These are phyloP conservation scores for Penicillium sclerotiorum DNA, from an alignment of 2,329 filamentous ascomycete genomes.

Conservation along the genomic window DNA sequence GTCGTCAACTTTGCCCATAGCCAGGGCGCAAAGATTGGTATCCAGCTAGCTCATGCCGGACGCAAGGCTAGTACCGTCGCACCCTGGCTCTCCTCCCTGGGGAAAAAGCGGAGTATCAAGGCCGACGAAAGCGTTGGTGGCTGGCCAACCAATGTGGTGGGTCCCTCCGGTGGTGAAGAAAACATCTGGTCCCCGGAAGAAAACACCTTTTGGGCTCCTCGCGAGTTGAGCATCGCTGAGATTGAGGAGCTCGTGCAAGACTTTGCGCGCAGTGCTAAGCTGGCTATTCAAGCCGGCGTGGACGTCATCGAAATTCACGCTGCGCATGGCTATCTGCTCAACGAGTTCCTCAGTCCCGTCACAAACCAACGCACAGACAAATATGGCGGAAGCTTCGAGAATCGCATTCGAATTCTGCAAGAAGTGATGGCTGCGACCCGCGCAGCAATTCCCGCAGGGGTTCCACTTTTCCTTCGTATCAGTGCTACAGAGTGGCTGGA, in stretches of 20 bases:
- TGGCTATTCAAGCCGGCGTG: conserved; percentile 69
- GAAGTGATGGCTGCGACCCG: conserved; percentile 67
- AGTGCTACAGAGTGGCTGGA: conserved; percentile 75
- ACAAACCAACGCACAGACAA: conserved; percentile 66
- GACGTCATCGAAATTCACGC: conserved; percentile 79
- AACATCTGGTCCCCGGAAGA: conserved; percentile 64
- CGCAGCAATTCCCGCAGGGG: conserved; percentile 62
- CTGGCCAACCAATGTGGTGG: conserved; percentile 54
- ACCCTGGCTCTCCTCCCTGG: conserved; percentile 43
- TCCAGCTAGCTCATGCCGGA: conserved; percentile 82
- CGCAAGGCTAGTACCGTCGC: conserved; percentile 60
- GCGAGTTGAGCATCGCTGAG: conserved; percentile 67
- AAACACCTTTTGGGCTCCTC: conserved; percentile 62
- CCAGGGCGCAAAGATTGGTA: conserved; percentile 73
- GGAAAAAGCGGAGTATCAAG: conserved; percentile 22
- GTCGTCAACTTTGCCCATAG: conserved; percentile 77
- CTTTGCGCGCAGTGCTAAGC: conserved; percentile 60
- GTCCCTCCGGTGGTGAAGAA: conserved; percentile 44
- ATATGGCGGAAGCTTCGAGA: conserved; percentile 57
- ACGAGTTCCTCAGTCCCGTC: conserved; percentile 68
- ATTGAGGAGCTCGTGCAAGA: conserved; percentile 65
- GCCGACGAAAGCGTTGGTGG: conserved; percentile 56
- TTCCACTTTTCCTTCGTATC: conserved; percentile 72
- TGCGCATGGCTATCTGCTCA: conserved; percentile 76
- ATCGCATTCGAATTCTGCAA: conserved; percentile 66